These are phyloP conservation scores for Funneliformis mosseae DNA, from an alignment of 192 early-diverging fungal genomes.

Conservation along the genomic window DNA sequence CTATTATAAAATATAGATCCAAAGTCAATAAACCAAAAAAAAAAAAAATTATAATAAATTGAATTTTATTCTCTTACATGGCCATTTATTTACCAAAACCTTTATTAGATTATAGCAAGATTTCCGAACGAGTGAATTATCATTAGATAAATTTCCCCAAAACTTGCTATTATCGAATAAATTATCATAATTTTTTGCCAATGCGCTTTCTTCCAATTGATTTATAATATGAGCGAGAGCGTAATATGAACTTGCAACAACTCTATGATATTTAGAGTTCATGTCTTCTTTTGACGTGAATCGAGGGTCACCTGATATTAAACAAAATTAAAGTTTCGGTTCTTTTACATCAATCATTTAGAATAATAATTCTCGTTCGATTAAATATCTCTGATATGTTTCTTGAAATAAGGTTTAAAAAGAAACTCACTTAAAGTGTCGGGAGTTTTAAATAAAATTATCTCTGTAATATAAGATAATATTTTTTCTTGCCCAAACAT, in stretches of 20 bases:
- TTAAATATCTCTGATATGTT: background rate
- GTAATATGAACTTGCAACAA: constrained; percentile 63
- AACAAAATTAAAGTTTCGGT: background rate
- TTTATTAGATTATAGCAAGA: constrained; percentile 64
- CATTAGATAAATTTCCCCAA: constrained; percentile 55
- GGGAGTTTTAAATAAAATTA: constrained; percentile 72
- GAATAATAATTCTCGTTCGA: background rate
- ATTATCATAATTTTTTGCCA: constrained; percentile 49
- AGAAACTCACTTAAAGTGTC: constrained; percentile 75
- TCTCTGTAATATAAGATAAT: constrained; percentile 66
- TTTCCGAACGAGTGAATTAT: constrained; percentile 55
- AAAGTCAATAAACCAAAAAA: background rate
- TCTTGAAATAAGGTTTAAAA: background rate
- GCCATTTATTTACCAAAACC: constrained; percentile 49
- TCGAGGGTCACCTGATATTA: constrained; percentile 63
- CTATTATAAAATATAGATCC: constrained; percentile 39
- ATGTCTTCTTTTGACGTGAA: constrained; percentile 78
- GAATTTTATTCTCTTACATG: constrained; percentile 38
- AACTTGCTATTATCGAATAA: constrained; percentile 55
- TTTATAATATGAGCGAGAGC: constrained; percentile 52
- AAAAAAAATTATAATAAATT: background rate
- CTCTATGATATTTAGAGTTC: constrained; percentile 66
- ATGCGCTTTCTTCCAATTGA: background rate
- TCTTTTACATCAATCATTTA: background rate
- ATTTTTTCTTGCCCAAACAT: constrained; percentile 78